phyloP scores from a whole-genome alignment of 306 rosid genomes.

The Cucumis melo region DNA sequence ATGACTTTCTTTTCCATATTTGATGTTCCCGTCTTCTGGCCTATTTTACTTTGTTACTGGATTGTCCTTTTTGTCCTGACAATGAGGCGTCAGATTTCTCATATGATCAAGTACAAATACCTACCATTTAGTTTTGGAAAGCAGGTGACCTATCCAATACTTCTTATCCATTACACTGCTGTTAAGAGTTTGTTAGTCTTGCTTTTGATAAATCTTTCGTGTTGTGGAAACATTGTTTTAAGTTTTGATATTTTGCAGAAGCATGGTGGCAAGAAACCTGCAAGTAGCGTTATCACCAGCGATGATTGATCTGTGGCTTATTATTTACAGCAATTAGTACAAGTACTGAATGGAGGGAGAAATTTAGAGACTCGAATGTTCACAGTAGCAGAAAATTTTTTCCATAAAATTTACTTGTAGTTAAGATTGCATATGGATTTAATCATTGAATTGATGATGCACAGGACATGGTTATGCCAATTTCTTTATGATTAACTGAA shows the following conservation, averaged over 20 bases:
- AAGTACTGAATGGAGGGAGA: not conserved
- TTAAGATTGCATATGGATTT: slow-evolving; percentile 3
- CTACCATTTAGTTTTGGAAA: slow-evolving; percentile 71
- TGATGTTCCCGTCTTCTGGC: slow-evolving; percentile 96
- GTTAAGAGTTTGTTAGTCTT: not conserved
- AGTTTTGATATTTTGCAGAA: slow-evolving; percentile 18
- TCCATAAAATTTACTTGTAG: slow-evolving; percentile 4
- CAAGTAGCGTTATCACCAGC: slow-evolving; percentile 30
- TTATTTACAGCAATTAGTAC: slow-evolving; percentile 2
- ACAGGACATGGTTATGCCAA: not conserved
- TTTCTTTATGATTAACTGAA: slow-evolving; percentile 4
- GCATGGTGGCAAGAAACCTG: slow-evolving; percentile 29
- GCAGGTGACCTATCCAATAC: slow-evolving; percentile 38
- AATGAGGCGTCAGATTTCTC: slow-evolving; percentile 88
- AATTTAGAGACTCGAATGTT: not conserved
- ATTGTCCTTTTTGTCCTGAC: slow-evolving; percentile 74
- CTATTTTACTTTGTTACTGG: slow-evolving; percentile 83
- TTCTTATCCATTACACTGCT: not conserved
- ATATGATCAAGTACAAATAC: slow-evolving; percentile 86
- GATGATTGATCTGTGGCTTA: slow-evolving; percentile 16
- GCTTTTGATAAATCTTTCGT: not conserved
- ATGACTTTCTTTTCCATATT: slow-evolving; percentile 88
- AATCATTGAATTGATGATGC: slow-evolving; percentile 1
- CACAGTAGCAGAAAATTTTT: slow-evolving; percentile 1
- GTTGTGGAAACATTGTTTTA: not conserved